Percentiles rank a stretch among this genome's conserved stretches.
Evolutionary conservation across 2,329 filamentous ascomycete species (phyloP).

Genomic region (Fusarium tanahbumbuense): DNA sequence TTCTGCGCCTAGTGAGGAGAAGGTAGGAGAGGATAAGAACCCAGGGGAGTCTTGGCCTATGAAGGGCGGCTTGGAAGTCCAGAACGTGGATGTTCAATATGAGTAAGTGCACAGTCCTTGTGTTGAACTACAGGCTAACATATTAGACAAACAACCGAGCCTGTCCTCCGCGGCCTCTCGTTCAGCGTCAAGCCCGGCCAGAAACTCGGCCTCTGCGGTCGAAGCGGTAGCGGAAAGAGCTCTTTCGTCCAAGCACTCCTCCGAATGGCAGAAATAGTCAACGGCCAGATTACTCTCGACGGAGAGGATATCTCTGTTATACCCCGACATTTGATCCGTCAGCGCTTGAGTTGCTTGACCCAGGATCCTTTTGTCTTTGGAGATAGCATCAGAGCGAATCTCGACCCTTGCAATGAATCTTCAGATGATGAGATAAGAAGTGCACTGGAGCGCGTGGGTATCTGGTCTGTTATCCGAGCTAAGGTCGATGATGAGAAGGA

Average conservation of each 20-base stretch:
- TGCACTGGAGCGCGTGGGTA: slow-evolving; percentile 60
- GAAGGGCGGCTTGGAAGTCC: slow-evolving; percentile 40
- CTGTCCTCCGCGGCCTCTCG: slow-evolving; percentile 48
- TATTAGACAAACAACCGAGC: slow-evolving; percentile 36
- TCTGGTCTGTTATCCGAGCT: slow-evolving; percentile 58
- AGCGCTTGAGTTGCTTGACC: slow-evolving; percentile 58
- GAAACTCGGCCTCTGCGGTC: slow-evolving; percentile 59
- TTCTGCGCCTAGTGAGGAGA: slow-evolving; percentile 43
- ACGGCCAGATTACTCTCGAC: slow-evolving; percentile 60
- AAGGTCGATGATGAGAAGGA: slow-evolving; percentile 50
- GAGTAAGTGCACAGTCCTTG: too few species aligned
- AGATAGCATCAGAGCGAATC: slow-evolving; percentile 62
- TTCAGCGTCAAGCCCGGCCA: slow-evolving; percentile 50
- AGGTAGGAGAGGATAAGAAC: slow-evolving; percentile 23
- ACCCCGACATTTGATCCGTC: slow-evolving; percentile 45
- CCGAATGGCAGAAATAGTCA: slow-evolving; percentile 59
- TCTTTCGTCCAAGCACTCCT: slow-evolving; percentile 59
- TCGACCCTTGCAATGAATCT: slow-evolving; percentile 56
- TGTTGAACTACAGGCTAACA: too few species aligned
- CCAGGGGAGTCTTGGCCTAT: slow-evolving; percentile 41
- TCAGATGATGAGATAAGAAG: slow-evolving; percentile 57
- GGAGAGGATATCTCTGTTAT: slow-evolving; percentile 53
- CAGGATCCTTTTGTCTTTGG: slow-evolving; percentile 65
- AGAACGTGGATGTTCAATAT: slow-evolving; percentile 43
- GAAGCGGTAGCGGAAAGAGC: slow-evolving; percentile 55